These are phyloP conservation scores for Austroboletus eburneus DNA, from an alignment of 768 basidiomycete species.

Conservation along the genomic window DNA sequence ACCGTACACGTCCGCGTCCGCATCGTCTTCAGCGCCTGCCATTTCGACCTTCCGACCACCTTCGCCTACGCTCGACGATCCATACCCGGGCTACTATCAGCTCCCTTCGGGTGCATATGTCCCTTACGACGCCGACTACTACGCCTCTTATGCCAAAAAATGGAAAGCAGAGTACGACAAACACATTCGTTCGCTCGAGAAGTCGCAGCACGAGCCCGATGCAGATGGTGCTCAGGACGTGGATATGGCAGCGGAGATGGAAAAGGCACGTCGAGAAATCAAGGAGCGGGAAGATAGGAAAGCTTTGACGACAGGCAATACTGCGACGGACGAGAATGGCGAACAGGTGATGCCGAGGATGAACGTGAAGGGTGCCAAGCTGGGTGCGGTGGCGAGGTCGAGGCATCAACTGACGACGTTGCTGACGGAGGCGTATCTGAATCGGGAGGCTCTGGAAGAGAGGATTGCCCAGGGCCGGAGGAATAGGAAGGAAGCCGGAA, in stretches of 20 bases:
- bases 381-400: constrained; percentile 63
- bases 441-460: constrained; percentile 79
- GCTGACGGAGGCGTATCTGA: constrained; percentile 77
- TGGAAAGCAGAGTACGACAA: constrained; percentile 73
- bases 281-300: constrained; percentile 76
- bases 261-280: constrained; percentile 67
- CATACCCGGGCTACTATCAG: constrained; percentile 85
- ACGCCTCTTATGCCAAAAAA: constrained; percentile 59
- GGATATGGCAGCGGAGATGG: constrained; percentile 72
- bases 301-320: constrained; percentile 61
- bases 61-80: constrained; percentile 68
- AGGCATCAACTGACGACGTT: constrained; percentile 79
- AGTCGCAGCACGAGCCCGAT: constrained; percentile 53
- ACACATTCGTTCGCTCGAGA: constrained; percentile 70
- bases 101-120: constrained; percentile 79
- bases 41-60: constrained; percentile 68
- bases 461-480: constrained; percentile 77
- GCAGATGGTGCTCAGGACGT: constrained; percentile 50
- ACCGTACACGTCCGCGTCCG: constrained; percentile 58
- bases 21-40: constrained; percentile 63
- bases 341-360: constrained; percentile 62
- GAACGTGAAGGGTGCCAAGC: constrained; percentile 78
- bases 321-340: constrained; percentile 38
- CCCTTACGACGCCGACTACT: constrained; percentile 67
- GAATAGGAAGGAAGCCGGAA: constrained; percentile 86